phyloP scores from a whole-genome alignment of 345 rosid species.

The Boechera divaricarpa region DNA sequence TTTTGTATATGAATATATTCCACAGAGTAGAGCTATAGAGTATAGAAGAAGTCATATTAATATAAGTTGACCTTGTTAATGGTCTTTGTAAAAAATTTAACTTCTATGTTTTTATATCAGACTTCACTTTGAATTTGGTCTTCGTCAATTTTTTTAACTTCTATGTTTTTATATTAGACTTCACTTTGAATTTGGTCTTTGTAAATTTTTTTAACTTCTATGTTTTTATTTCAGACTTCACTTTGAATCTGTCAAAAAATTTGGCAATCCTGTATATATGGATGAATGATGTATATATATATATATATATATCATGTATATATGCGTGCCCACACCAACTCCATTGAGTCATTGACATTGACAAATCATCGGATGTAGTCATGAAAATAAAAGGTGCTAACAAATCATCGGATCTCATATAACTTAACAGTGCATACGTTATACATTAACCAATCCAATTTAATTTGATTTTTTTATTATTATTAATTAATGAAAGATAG shows the following conservation, averaged over 20 bases:
- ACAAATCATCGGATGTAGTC: neutral
- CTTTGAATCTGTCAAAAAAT: neutral
- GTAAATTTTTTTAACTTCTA: neutral
- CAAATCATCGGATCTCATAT: neutral
- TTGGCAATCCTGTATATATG: neutral
- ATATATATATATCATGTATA: too few relatives aligned
- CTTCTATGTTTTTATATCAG: neutral
- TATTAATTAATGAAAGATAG: too few relatives aligned
- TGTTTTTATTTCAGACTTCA: neutral
- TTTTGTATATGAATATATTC: neutral
- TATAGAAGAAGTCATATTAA: neutral
- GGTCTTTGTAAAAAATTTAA: conserved; percentile 10
- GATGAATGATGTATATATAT: neutral
- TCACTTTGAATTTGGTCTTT: neutral
- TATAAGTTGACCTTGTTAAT: neutral
- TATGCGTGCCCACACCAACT: neutral
- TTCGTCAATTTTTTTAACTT: neutral
- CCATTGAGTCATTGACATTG: neutral
- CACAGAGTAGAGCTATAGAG: neutral
- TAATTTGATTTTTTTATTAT: too few relatives aligned
- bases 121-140: neutral
- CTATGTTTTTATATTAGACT: neutral
- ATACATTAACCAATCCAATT: neutral
- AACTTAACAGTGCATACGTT: neutral
- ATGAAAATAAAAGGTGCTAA: neutral